A percentile compares a stretch with the other conserved stretches of the same genome.
These are phyloP conservation scores for Elsinoe batatas DNA, from an alignment of 2,329 filamentous ascomycete species.

Conservation along the genomic window DNA sequence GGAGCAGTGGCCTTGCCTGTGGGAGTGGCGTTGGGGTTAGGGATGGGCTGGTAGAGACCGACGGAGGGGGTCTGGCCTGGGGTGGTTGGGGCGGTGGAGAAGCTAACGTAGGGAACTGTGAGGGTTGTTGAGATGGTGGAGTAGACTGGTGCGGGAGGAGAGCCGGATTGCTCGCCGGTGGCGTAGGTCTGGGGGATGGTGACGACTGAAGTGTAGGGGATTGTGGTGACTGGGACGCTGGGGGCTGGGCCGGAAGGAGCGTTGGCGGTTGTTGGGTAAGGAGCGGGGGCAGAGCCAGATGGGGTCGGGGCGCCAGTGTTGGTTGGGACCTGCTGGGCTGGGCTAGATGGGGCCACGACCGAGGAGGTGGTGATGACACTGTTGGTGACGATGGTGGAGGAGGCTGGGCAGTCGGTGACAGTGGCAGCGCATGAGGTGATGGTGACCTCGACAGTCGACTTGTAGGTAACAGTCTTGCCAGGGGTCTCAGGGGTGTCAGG, in stretches of 20 bases:
- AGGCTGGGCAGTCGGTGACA: conserved; percentile 20
- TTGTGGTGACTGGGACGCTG: conserved; percentile 27
- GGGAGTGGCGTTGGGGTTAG: conserved; percentile 24
- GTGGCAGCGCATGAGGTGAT: conserved; percentile 20
- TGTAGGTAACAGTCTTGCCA: conserved; percentile 13
- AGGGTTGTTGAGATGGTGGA: conserved; percentile 30
- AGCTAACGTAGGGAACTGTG: conserved; percentile 38
- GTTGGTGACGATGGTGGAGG: conserved; percentile 17
- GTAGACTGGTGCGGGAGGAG: conserved; percentile 23
- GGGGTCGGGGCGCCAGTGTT: conserved; percentile 6
- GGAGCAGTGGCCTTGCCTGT: conserved; percentile 10
- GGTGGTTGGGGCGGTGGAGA: conserved; percentile 30
- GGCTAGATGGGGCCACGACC: conserved; percentile 17
- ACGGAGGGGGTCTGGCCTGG: conserved; percentile 22
- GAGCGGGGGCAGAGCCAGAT: not conserved
- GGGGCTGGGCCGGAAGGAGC: not conserved
- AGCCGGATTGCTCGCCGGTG: conserved; percentile 25
- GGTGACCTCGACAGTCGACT: conserved; percentile 24
- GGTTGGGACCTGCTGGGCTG: conserved; percentile 3
- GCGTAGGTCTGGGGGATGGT: conserved; percentile 30
- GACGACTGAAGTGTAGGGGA: conserved; percentile 31
- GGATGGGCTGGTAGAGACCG: conserved; percentile 26
- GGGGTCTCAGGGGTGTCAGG: conserved; percentile 14
- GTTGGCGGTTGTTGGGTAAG: conserved; percentile 9
- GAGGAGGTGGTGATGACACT: conserved; percentile 18